phyloP scores from a whole-genome alignment of 2,329 filamentous ascomycete genomes.

The Hymenotorrendiella dingleyae region DNA sequence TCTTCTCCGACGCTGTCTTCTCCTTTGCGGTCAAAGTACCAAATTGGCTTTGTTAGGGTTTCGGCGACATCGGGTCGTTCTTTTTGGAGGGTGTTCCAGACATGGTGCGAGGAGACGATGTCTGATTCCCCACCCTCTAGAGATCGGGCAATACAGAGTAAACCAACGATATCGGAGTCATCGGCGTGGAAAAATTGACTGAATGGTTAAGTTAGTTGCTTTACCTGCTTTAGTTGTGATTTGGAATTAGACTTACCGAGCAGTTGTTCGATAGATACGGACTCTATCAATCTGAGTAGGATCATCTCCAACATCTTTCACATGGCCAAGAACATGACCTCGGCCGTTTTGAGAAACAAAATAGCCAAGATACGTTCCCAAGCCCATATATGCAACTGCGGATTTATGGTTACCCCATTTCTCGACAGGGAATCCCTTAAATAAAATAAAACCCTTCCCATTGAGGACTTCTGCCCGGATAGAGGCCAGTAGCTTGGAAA shows the following conservation, averaged over 20 bases:
- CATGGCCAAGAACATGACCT: conserved; percentile 82
- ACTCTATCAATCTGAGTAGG: conserved; percentile 72
- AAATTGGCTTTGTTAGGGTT: conserved; percentile 68
- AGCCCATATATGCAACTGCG: conserved; percentile 84
- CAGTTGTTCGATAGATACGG: conserved; percentile 84
- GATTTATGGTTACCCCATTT: conserved; percentile 75
- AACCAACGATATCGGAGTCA: conserved; percentile 74
- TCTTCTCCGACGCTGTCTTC: conserved; percentile 71
- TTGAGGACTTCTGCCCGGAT: conserved; percentile 65
- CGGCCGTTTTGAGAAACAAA: conserved; percentile 81
- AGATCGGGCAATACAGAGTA: conserved; percentile 74
- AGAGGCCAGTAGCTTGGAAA: conserved; percentile 46
- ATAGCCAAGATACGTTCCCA: conserved; percentile 80
- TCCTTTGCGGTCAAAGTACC: conserved; percentile 91
- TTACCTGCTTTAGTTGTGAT: not conserved
- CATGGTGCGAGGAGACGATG: conserved; percentile 69
- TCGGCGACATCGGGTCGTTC: conserved; percentile 75
- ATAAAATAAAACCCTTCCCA: conserved; percentile 84
- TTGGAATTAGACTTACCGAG: conserved; percentile 39
- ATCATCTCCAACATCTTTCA: conserved; percentile 83
- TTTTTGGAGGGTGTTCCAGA: conserved; percentile 73
- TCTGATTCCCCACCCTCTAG: conserved; percentile 80
- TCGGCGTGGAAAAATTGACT: conserved; percentile 83
- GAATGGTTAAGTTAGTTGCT: not conserved
- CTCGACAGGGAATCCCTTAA: conserved; percentile 75